Evolutionary conservation across 192 early-diverging fungal genomes (phyloP), one percentile per base, ranked within the genome.

Genomic region (Lunasporangiospora selenospora): DNA sequence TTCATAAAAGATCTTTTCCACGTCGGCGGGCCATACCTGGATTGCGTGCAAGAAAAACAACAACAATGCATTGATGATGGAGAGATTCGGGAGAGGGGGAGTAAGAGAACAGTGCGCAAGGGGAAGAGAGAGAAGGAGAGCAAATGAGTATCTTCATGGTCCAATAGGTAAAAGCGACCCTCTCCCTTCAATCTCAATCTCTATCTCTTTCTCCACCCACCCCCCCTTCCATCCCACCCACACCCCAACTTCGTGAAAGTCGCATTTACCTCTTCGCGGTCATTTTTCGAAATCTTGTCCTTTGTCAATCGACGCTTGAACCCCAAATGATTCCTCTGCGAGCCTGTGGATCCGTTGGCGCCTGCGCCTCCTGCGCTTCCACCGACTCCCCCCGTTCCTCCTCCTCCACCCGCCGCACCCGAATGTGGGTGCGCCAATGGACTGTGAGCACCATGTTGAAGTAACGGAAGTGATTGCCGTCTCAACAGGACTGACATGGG

Each of bases 1-100:
- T 80, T 85, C 79, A 46, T 85, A 71, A 52, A 87, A 87, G n/a
- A 83, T 78, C 11, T 77, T 76, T 58, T 87, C 85, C 26, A 87
- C 85, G 62, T 85, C 83, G 29, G 77, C 56, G n/a, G 85, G 83
- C 85, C 85, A 87, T 18, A 82, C 78, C 58, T 80, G 65, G 50
- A 70, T 33, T 21, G 62, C 52, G 62, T n/a, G n/a, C n/a, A n/a
- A n/a, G n/a, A n/a, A n/a, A n/a, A n/a, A n/a, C n/a, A n/a, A n/a
- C n/a, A n/a, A n/a, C n/a, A n/a, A n/a, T n/a, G n/a, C n/a, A n/a
- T n/a, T n/a, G n/a, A n/a, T n/a, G n/a, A n/a, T n/a, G n/a, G n/a
- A n/a, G n/a, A n/a, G n/a, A n/a, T n/a, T n/a, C n/a, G n/a, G n/a
- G n/a, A n/a, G n/a, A n/a, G n/a, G n/a, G n/a, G n/a, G n/a, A n/a